A percentile compares a stretch with the other conserved stretches of the same genome.
Evolutionary conservation across 257 asterid species (phyloP).

Genomic region (Leptodermis oblonga): DNA sequence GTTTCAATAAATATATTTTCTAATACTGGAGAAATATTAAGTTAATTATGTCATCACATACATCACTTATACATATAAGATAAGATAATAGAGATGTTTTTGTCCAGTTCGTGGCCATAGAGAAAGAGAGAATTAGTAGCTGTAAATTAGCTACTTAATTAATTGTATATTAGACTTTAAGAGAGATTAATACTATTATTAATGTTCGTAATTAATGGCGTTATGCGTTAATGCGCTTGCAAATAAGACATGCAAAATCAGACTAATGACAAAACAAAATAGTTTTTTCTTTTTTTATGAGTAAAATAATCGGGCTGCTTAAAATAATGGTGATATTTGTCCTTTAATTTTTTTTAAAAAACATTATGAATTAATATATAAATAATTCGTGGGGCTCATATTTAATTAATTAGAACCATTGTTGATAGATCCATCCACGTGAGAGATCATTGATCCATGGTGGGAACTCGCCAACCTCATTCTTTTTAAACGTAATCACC

Average conservation of each 20-base stretch:
- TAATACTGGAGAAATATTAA: too few relatives aligned
- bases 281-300: too few relatives aligned
- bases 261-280: too few relatives aligned
- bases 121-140: too few relatives aligned
- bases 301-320: too few relatives aligned
- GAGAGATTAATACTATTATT: neutral
- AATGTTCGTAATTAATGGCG: too few relatives aligned
- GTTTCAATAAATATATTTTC: too few relatives aligned
- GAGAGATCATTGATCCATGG: slow-evolving; percentile 8
- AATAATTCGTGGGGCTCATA: neutral
- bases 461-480: slow-evolving; percentile 25
- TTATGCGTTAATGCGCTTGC: neutral
- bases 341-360: neutral
- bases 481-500: slow-evolving; percentile 12
- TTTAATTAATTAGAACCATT: neutral
- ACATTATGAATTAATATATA: neutral
- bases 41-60: too few relatives aligned
- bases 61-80: too few relatives aligned
- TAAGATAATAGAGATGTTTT: too few relatives aligned
- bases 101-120: too few relatives aligned
- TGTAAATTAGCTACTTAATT: neutral
- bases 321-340: slow-evolving; percentile 6
- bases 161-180: neutral
- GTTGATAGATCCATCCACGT: slow-evolving; percentile 6
- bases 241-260: neutral